phyloP scores from a whole-genome alignment of 805 yeast species.

The Zygosaccharomyces rouxii region DNA sequence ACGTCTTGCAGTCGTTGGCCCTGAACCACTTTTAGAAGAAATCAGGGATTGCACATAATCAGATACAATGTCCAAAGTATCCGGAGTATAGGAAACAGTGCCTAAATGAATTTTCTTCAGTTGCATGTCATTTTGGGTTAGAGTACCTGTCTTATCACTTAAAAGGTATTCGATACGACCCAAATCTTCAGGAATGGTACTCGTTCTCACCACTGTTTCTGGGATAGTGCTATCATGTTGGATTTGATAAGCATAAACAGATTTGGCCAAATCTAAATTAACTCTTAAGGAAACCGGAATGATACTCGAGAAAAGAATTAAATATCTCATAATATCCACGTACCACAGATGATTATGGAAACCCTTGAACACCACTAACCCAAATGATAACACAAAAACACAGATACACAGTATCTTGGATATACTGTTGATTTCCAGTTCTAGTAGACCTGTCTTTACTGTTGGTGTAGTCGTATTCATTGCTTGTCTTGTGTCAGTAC shows the following conservation, averaged over 20 bases:
- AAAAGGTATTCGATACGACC: constrained; percentile 92
- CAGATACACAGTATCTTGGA: constrained; percentile 85
- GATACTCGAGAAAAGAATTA: constrained; percentile 88
- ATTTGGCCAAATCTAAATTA: constrained; percentile 89
- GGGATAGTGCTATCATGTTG: constrained; percentile 80
- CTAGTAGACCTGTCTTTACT: constrained; percentile 84
- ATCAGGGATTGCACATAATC: constrained; percentile 50
- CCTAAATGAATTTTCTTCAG: constrained; percentile 90
- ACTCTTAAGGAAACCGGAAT: constrained; percentile 95
- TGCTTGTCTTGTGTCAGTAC: constrained; percentile 89
- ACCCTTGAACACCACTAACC: constrained; percentile 77
- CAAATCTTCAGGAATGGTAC: constrained; percentile 95
- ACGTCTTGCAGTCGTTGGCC: constrained; percentile 43
- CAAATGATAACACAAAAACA: constrained; percentile 73
- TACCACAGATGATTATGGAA: constrained; percentile 72
- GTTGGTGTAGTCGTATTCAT: constrained; percentile 86
- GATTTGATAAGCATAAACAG: constrained; percentile 92
- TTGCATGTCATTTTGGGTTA: constrained; percentile 98
- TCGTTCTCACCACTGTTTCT: constrained; percentile 89
- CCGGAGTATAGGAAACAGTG: constrained; percentile 85
- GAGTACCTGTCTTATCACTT: constrained; percentile 94
- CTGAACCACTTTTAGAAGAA: constrained; percentile 12
- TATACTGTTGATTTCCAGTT: constrained; percentile 81
- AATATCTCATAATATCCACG: constrained; percentile 81
- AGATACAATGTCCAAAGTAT: constrained; percentile 82